Percentiles rank a stretch among this genome's conserved stretches.
Evolutionary conservation across 2,329 filamentous ascomycete species (phyloP).

Genomic region (Chaetomiaceae sp.): DNA sequence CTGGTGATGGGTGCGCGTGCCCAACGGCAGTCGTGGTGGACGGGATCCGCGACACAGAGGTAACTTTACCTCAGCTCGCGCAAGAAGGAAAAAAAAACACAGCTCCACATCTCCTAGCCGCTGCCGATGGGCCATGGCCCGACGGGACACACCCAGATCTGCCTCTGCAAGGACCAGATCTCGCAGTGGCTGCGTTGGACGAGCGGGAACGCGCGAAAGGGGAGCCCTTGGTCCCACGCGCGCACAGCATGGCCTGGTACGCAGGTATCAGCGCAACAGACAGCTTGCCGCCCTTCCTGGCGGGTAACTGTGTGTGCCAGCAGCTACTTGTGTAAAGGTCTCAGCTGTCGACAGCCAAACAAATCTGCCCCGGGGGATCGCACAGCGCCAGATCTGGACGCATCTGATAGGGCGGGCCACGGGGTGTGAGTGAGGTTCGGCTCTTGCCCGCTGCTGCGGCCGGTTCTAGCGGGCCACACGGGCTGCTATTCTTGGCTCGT

Average conservation of each 20-base stretch:
- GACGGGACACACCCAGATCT: conserved; percentile 2
- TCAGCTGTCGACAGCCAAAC: neutral
- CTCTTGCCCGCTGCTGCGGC: conserved; percentile 6
- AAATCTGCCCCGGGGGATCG: neutral
- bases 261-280: neutral
- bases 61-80: too few relatives aligned
- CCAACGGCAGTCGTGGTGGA: too few relatives aligned
- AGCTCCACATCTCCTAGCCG: neutral
- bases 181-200: neutral
- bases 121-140: neutral
- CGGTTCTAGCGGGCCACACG: neutral
- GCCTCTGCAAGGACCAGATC: conserved; percentile 8
- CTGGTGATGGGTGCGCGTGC: too few relatives aligned
- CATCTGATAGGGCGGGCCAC: conserved; percentile 8
- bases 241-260: neutral
- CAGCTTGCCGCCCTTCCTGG: conserved; percentile 8
- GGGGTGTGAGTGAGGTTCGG: neutral
- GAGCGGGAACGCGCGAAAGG: too few relatives aligned
- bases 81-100: neutral
- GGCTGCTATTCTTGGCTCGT: conserved; percentile 18
- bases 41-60: too few relatives aligned
- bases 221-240: too few relatives aligned
- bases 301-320: too few relatives aligned
- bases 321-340: neutral
- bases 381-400: conserved; percentile 13